Base-by-base conservation (phyloP, 495 filamentous ascomycete genomes). In the Letharia lupina region DNA sequence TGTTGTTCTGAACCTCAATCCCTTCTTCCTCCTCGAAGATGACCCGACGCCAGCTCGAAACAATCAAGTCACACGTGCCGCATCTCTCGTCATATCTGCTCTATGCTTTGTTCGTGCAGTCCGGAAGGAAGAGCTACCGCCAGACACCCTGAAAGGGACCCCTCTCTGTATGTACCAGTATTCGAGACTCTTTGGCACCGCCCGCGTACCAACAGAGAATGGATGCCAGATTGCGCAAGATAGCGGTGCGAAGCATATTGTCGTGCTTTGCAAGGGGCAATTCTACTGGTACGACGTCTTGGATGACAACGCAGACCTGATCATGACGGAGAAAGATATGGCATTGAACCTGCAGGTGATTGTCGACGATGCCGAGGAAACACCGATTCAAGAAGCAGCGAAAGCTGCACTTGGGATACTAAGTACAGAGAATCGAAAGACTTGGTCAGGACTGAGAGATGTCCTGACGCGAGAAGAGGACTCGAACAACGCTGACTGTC, bases 221-320 rank as follows among this genome's bases (percentile, higher is more conserved):
- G 94, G 94, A 13, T 98, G 94, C 73, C 87, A 96, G 64, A 98
- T 98, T 73, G 91, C 91, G 68, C 93, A 96, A 73, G 92, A 97
- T 73, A 88, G 91, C 2, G 83, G 83, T 4, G 87, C 92, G 20
- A 95, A 89, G 77, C 94, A 98, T 75, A 80, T 98, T 56, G 89
- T 96, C n/a, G 90, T 98, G 35, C 79, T 98, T 75, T 96, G 91
- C 72, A 90, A 91, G 69, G 95, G 95, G 15, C 94, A 98, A 69
- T 96, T 98, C 77, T 98, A 98, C 72, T 98, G 94, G 93, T 98
- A 98, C 71, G 94, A 98, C 75, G 93, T 96, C 3, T 78, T 98
- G 28, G 94, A 98, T 70, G 89, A 94, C 70, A 94, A 96, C 73
- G 88, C 89, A 11, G 94, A 98, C 71, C 77, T 95, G 61, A 96